Evolutionary conservation across 2,329 filamentous ascomycete species (phyloP), one percentile per base, ranked within the genome.

Genomic region (Phialocephala sp.): DNA sequence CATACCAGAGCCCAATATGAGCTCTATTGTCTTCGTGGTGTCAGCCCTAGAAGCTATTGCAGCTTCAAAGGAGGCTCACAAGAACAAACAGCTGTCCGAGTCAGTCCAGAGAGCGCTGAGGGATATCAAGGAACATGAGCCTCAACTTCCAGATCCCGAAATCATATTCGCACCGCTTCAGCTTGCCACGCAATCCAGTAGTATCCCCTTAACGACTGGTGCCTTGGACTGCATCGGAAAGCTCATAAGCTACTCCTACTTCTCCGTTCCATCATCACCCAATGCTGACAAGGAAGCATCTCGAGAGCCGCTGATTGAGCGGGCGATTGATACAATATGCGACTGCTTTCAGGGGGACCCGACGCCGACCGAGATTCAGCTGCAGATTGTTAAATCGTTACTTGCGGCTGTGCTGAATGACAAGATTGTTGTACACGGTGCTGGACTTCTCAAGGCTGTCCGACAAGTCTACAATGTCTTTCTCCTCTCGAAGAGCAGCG

Each of bases 381-480:
- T 98, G 73, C 95, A 99, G 80, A 99, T 99, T 72, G 93, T 99
- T 77, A 98, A 99, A 81, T 98, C 95, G 1, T 83, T 99, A 66
- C 83, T 99, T 66, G 94, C 95, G 15, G 96, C 96, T 15, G 95
- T 99, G 15, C 83, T 99, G 70, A 98, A 98, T 76, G 95, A 99
- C 82, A 99, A 98, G 81, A 97, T 98, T 70, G 93, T 99, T 52
- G 96, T 99, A 1, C 95, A 99, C 77, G 95, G 95, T 66, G 94
- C 95, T 43, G 96, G 95, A 69, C 85, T 99, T 68, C 84, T 99
- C 70, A 99, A 99, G 82, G 94, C 95, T 62, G 93, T 99, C 70
- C 91, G 95, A 72, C 93, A 98, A 79, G 97, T 97, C 65, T 99
- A 99, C 84, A 99, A 99, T 81, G 96, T 99, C 72, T 99, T 99